Conservation (phyloP, 768 basidiomycete species). For the Leccinum obscurum region DNA sequence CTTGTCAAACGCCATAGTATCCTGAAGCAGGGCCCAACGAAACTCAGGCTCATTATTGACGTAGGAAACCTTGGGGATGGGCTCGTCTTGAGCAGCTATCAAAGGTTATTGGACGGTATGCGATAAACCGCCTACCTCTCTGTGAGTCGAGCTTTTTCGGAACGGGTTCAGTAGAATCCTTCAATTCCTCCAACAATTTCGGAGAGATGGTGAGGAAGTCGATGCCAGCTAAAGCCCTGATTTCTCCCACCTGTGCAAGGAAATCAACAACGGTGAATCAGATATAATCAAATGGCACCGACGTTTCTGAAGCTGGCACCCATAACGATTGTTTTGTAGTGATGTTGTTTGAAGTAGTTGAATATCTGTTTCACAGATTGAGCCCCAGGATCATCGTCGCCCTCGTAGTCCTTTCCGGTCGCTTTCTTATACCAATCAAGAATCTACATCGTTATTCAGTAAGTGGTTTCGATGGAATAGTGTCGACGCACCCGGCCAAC, state of each 20-base stretch:
- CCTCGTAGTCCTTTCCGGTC: constrained; percentile 81
- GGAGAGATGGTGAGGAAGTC: constrained; percentile 97
- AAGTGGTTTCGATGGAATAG: constrained; percentile 6
- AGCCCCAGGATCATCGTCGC: constrained; percentile 93
- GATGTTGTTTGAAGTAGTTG: constrained; percentile 98
- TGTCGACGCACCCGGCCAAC: constrained; percentile 77
- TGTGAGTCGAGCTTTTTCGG: constrained; percentile 79
- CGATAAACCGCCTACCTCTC: constrained; percentile 42
- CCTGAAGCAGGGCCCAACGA: constrained; percentile 87
- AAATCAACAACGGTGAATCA: neutral
- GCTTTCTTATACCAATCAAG: constrained; percentile 98
- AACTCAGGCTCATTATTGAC: constrained; percentile 92
- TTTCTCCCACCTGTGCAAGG: constrained; percentile 68
- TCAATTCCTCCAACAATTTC: constrained; percentile 83
- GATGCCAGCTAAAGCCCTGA: constrained; percentile 89
- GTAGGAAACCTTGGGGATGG: constrained; percentile 76
- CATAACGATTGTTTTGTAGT: constrained; percentile 98
- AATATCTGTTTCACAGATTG: constrained; percentile 92
- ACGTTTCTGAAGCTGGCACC: constrained; percentile 98
- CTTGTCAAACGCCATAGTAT: constrained; percentile 95
- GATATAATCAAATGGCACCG: constrained; percentile 25
- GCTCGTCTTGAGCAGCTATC: constrained; percentile 56
- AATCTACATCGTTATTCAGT: constrained; percentile 56
- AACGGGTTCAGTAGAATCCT: constrained; percentile 67
- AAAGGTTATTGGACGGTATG: neutral